Evolutionary conservation across 176 grass and related monocot genomes (phyloP).

Genomic region (Pontederia paniculata): DNA sequence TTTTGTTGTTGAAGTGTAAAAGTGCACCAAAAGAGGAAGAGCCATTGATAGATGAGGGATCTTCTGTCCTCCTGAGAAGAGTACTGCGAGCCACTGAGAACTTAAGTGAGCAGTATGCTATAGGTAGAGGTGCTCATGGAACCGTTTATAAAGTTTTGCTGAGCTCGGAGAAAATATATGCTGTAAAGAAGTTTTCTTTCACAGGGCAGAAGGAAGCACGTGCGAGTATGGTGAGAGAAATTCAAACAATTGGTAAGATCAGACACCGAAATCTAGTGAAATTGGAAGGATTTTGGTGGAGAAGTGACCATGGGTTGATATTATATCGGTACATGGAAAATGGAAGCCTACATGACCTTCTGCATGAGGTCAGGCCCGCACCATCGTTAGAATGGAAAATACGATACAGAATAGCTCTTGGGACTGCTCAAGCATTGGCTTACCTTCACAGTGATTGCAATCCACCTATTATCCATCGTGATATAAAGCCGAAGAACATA

Average conservation of each 20-base stretch:
- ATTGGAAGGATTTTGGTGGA: constrained; percentile 45
- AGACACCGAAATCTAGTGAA: constrained; percentile 72
- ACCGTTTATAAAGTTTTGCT: constrained; percentile 53
- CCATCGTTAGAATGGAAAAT: constrained; percentile 49
- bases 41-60: constrained; percentile 25
- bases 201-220: constrained; percentile 24
- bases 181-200: constrained; percentile 51
- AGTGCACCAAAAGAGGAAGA: neutral
- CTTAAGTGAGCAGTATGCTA: constrained; percentile 38
- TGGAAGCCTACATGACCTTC: constrained; percentile 65
- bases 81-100: constrained; percentile 49
- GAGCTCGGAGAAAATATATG: constrained; percentile 38
- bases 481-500: constrained; percentile 88
- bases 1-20: neutral
- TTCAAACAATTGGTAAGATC: constrained; percentile 52
- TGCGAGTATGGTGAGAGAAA: constrained; percentile 58
- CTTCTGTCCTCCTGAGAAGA: constrained; percentile 38
- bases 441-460: constrained; percentile 68
- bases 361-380: constrained; percentile 34
- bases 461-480: constrained; percentile 61
- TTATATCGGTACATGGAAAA: constrained; percentile 72
- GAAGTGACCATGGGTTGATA: constrained; percentile 57
- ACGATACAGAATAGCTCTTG: constrained; percentile 55
- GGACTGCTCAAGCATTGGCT: constrained; percentile 50
- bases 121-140: constrained; percentile 52